These are phyloP conservation scores for Nicotiana tomentosiformis DNA, from an alignment of 257 asterid species.

Conservation along the genomic window DNA sequence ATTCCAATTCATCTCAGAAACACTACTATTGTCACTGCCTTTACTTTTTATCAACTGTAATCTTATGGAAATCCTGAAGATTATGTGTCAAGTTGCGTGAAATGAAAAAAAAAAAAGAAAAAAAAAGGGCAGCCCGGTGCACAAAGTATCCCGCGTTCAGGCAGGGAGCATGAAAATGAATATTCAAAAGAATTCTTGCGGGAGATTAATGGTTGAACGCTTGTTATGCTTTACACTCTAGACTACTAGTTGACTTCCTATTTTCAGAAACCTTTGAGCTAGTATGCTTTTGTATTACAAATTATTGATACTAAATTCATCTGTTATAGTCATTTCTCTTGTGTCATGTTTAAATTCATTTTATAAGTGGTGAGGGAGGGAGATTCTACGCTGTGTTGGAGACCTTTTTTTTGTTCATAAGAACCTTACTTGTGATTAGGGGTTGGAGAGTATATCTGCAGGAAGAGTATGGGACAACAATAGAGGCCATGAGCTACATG, in stretches of 20 bases:
- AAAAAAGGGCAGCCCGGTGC: no score
- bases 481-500: slow-evolving; percentile 69
- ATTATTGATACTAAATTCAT: not conserved
- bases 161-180: not conserved
- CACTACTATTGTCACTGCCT: not conserved
- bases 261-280: not conserved
- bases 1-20: not conserved
- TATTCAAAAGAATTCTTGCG: not conserved
- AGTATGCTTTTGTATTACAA: not conserved
- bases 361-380: not conserved
- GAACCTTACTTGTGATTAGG: slow-evolving; percentile 32
- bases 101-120: no score
- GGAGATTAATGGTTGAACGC: not conserved
- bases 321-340: not conserved
- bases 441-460: slow-evolving; percentile 96
- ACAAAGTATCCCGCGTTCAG: no score
- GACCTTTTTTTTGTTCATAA: not conserved
- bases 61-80: not conserved
- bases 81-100: not conserved
- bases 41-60: not conserved
- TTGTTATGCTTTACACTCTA: not conserved
- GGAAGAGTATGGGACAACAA: slow-evolving; percentile 84
- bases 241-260: not conserved
- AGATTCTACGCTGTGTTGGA: not conserved
- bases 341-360: not conserved